These are phyloP conservation scores for Pisolithus marmoratus DNA, from an alignment of 768 basidiomycete genomes.

Conservation along the genomic window DNA sequence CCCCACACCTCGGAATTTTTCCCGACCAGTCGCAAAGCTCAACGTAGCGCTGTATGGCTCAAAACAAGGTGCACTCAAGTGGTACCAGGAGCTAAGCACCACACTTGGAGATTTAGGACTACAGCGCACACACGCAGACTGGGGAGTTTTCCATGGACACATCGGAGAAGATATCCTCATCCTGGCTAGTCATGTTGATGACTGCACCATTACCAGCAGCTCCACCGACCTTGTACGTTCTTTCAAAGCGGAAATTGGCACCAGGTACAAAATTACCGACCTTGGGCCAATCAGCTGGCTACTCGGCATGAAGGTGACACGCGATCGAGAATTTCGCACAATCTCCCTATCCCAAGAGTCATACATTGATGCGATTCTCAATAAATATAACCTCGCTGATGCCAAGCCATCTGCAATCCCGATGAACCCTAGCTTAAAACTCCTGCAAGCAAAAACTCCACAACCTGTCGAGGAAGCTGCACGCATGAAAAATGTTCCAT, in stretches of 20 bases:
- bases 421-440: background rate
- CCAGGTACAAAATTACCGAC: background rate
- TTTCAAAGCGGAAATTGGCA: background rate
- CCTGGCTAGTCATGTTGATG: constrained; percentile 1
- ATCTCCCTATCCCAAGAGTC: too few relatives aligned
- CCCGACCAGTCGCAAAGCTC: background rate
- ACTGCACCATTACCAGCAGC: background rate
- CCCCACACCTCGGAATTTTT: background rate
- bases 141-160: background rate
- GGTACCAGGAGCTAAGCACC: background rate
- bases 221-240: background rate
- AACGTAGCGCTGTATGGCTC: background rate
- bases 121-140: background rate
- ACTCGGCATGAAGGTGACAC: too few relatives aligned
- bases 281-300: background rate
- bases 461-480: constrained; percentile 13
- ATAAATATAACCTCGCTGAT: constrained; percentile 34
- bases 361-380: too few relatives aligned
- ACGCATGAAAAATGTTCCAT: constrained; percentile 25
- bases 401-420: background rate
- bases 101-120: background rate
- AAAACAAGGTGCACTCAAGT: background rate
- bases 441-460: constrained; percentile 9
- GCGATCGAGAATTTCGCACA: too few relatives aligned
- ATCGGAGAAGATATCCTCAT: background rate